Conservation (phyloP, 2,329 filamentous ascomycete species). For the Penicillium frequentans region DNA sequence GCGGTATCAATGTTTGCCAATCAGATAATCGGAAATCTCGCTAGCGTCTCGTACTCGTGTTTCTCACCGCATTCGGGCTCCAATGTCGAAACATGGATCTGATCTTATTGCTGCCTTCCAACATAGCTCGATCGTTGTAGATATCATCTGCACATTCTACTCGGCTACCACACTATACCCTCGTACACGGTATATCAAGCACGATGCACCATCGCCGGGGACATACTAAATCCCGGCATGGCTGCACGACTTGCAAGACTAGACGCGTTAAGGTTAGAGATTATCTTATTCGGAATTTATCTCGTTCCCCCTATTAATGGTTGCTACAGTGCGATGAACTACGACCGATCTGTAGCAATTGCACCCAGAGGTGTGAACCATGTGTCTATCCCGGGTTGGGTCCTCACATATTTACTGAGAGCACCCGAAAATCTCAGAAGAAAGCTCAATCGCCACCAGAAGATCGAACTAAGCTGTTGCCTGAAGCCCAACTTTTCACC, state of each 20-base stretch:
- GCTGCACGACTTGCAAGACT: slow-evolving; percentile 23
- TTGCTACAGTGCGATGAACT: slow-evolving; percentile 22
- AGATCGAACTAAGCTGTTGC: neutral
- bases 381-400: slow-evolving; percentile 17
- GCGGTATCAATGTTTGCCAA: neutral
- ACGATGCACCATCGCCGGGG: slow-evolving; percentile 14
- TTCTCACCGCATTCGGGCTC: neutral
- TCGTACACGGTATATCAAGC: neutral
- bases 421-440: neutral
- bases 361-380: slow-evolving; percentile 14
- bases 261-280: slow-evolving; percentile 24
- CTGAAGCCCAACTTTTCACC: neutral
- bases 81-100: neutral
- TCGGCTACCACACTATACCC: neutral
- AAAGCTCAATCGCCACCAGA: neutral
- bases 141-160: too few species aligned
- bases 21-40: rapidly evolving
- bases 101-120: neutral
- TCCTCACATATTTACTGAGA: slow-evolving; percentile 16
- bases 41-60: neutral
- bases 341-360: slow-evolving; percentile 20
- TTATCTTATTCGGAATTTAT: neutral
- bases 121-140: neutral
- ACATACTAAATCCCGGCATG: slow-evolving; percentile 25
- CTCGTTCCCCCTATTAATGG: neutral